Base-by-base conservation (phyloP, 2,329 filamentous ascomycete genomes). In the Alternaria alternata region DNA sequence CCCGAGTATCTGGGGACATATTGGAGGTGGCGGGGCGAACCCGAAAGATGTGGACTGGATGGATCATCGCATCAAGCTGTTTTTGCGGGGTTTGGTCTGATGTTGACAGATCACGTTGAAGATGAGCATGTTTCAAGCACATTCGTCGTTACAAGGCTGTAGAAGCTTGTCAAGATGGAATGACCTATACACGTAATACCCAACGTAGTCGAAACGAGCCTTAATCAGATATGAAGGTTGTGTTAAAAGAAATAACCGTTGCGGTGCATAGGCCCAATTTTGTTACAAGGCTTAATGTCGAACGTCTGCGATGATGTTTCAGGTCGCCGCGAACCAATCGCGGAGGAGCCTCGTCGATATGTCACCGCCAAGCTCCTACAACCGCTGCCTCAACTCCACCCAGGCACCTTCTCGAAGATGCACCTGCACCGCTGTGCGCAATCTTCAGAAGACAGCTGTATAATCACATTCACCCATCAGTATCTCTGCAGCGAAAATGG, bases 1-100 rank as follows among this genome's bases (percentile, higher is more conserved):
- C 36, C 72, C 76, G 24, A 78, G 75, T 42, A 68, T 80, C 9
- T 81, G 79, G 79, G 80, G 80, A 1, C 79, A 81, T 63, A 63
- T 82, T 22, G 80, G 73, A 16, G 80, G 79, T 14, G 75, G 76
- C 24, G 79, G 79, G 5, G 70, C 70, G 16, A 78, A 76, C 7
- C 64, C 71, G 26, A 65, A 69, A 41, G 78, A 80, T 51, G 52
- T 55, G 2, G 47, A 59, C n/a, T 72, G 67, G 65, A 72, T 72
- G 66, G 62, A 68, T 36, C 30, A 54, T 20, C 54, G 41, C 24
- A 72, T 72, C 20, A 46, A 46, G 32, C 32, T 43, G n/a, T 63
- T 67, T 30, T 30, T 65, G 49, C 51, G 48, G 16, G 52, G 44
- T 9, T 24, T 47, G 7, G 47, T 24, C 9, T 60, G 53, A 43